Evolutionary conservation across 1,139 yeast species (phyloP).

Genomic region (Taphrina communis): DNA sequence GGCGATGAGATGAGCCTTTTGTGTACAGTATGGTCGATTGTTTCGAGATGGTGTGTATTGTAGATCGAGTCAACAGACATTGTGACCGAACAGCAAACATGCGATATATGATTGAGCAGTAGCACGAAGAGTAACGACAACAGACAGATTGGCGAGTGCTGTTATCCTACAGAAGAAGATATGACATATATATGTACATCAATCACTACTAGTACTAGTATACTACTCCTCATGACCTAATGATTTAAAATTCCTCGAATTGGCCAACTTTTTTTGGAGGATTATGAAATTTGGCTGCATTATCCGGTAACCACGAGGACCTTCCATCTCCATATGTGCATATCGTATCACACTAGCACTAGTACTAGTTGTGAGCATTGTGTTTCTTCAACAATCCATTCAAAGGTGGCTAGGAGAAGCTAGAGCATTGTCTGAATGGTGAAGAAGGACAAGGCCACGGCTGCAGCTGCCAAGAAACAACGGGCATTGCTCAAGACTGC

Average conservation of each 20-base stretch:
- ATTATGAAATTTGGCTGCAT: slow-evolving; percentile 16
- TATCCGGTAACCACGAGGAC: slow-evolving; percentile 5
- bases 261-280: slow-evolving; percentile 8
- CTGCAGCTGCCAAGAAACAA: slow-evolving; percentile 73
- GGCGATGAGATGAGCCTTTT: background rate
- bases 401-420: too few species aligned
- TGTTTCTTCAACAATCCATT: too few species aligned
- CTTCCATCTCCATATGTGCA: background rate
- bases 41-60: background rate
- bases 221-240: slow-evolving; percentile 1
- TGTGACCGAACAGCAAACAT: background rate
- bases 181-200: background rate
- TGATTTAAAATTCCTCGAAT: background rate
- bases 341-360: background rate
- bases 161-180: too few species aligned
- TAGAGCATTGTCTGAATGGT: slow-evolving; percentile 8
- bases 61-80: background rate
- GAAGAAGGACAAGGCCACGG: slow-evolving; percentile 40
- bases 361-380: too few species aligned
- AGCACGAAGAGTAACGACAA: too few species aligned
- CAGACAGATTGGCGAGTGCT: too few species aligned
- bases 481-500: slow-evolving; percentile 78
- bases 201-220: background rate
- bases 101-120: background rate
- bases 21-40: background rate